Conservation (phyloP, 1,284 basidiomycete species). For the Fomitiporia mediterranea region DNA sequence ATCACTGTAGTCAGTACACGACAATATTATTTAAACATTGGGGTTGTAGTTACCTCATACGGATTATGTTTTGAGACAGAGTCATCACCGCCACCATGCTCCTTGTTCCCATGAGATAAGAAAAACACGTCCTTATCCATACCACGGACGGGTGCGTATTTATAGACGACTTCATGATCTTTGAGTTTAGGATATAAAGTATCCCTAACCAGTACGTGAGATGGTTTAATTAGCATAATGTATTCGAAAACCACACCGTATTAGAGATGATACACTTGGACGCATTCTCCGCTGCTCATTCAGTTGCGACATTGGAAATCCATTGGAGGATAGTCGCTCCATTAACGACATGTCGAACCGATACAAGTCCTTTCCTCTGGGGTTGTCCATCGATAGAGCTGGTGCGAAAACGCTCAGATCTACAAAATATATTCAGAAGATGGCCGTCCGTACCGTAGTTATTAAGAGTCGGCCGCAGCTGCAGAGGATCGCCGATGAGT, state of each 20-base stretch:
- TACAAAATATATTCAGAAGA: neutral
- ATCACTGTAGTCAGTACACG: neutral
- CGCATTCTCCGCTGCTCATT: conserved; percentile 41
- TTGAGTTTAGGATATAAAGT: conserved; percentile 54
- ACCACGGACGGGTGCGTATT: conserved; percentile 51
- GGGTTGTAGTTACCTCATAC: conserved; percentile 48
- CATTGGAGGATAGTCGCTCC: conserved; percentile 38
- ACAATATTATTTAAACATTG: neutral
- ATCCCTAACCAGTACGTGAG: conserved; percentile 34
- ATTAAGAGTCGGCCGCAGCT: conserved; percentile 62
- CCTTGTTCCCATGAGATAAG: conserved; percentile 48
- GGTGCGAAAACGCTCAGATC: neutral
- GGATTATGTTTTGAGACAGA: conserved; percentile 58
- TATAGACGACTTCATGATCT: conserved; percentile 48
- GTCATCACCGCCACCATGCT: conserved; percentile 51
- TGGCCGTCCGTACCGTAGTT: conserved; percentile 47
- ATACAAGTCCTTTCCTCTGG: conserved; percentile 32
- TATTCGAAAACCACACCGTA: conserved; percentile 27
- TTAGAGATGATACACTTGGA: conserved; percentile 39
- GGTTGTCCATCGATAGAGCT: conserved; percentile 40
- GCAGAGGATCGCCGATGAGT: conserved; percentile 65
- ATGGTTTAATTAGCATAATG: neutral
- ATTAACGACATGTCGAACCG: conserved; percentile 45
- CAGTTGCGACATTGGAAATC: conserved; percentile 39
- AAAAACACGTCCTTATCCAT: conserved; percentile 58